Percentiles rank a stretch among this genome's conserved stretches.
Evolutionary conservation across 345 rosid species (phyloP).

Genomic region (Theobroma cacao): DNA sequence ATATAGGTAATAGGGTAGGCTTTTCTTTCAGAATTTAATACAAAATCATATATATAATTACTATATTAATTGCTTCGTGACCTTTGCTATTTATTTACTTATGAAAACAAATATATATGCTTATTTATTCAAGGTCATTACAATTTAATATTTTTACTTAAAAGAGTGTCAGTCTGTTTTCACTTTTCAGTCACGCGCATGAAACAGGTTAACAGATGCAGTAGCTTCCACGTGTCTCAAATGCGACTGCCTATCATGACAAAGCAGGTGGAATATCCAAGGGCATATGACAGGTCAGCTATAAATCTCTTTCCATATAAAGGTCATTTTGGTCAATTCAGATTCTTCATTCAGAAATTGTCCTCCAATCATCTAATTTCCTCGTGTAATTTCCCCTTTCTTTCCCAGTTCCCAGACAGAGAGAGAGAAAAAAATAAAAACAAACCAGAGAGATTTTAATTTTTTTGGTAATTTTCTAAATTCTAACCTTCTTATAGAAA

Average conservation of each 20-base stretch:
- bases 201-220: neutral
- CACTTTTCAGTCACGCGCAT: neutral
- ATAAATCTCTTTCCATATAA: neutral
- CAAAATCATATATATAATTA: too few relatives aligned
- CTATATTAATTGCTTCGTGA: too few relatives aligned
- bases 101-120: too few relatives aligned
- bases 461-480: too few relatives aligned
- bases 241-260: neutral
- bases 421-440: neutral
- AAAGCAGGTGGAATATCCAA: conserved; percentile 22
- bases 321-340: conserved; percentile 8
- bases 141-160: too few relatives aligned
- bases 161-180: too few relatives aligned
- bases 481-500: neutral
- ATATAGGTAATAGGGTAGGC: too few relatives aligned
- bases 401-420: conserved; percentile 14
- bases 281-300: neutral
- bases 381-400: neutral
- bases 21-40: too few relatives aligned
- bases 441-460: neutral
- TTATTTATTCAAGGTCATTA: too few relatives aligned
- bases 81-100: too few relatives aligned
- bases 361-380: neutral
- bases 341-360: too few relatives aligned
- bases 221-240: neutral